phyloP scores from a whole-genome alignment of 768 basidiomycete genomes.

The Amanita brunnescens region DNA sequence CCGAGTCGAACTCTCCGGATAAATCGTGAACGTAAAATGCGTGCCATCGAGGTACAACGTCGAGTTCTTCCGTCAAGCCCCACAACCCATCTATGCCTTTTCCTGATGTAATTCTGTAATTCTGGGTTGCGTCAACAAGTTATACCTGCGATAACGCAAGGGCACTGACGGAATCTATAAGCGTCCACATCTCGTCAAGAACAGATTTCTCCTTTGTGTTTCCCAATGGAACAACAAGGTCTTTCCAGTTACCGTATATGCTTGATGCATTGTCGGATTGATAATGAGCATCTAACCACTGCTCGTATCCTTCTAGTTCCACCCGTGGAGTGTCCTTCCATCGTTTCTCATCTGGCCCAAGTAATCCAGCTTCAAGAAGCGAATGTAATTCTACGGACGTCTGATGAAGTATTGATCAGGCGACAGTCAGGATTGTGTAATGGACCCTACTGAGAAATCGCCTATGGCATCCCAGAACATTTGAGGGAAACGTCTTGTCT shows the following conservation, averaged over 20 bases:
- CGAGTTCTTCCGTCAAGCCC: conserved; percentile 44
- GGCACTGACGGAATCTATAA: conserved; percentile 45
- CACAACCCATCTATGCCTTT: conserved; percentile 55
- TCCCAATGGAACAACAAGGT: conserved; percentile 49
- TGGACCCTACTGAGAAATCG: conserved; percentile 54
- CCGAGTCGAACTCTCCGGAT: conserved; percentile 19
- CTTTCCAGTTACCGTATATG: conserved; percentile 40
- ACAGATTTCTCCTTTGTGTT: conserved; percentile 40
- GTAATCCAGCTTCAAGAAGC: conserved; percentile 52
- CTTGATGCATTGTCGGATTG: conserved; percentile 51
- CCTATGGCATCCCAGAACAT: conserved; percentile 75
- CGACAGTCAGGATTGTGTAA: neutral
- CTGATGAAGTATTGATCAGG: conserved; percentile 24
- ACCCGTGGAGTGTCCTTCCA: conserved; percentile 42
- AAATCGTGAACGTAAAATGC: conserved; percentile 26
- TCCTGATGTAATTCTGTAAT: conserved; percentile 45
- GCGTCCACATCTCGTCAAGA: conserved; percentile 57
- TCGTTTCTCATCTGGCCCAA: conserved; percentile 42
- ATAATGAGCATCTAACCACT: conserved; percentile 63
- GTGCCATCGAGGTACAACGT: conserved; percentile 54
- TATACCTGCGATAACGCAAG: neutral
- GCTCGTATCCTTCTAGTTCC: conserved; percentile 53
- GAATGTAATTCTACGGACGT: conserved; percentile 58
- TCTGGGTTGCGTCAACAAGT: conserved; percentile 29
- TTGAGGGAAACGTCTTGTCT: conserved; percentile 71